Evolutionary conservation across 345 rosid genomes (phyloP).

Genomic region (Brassica juncea): DNA sequence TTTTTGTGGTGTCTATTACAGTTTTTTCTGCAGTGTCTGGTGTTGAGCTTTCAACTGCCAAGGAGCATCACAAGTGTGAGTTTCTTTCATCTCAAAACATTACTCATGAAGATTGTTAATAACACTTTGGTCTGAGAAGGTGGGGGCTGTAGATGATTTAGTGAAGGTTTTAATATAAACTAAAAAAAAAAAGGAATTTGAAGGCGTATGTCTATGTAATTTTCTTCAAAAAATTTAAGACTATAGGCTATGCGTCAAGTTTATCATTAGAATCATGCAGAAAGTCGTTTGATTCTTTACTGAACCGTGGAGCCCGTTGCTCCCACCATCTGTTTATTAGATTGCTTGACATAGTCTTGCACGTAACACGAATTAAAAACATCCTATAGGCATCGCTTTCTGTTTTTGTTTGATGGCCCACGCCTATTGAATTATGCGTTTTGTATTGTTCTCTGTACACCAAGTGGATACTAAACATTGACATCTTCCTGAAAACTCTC

Average conservation of each 20-base stretch:
- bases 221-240: too few relatives aligned
- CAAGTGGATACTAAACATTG: background rate
- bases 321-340: slow-evolving; percentile 24
- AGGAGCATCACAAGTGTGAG: slow-evolving; percentile 84
- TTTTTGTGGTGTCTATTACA: slow-evolving; percentile 36
- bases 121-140: background rate
- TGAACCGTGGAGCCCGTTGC: slow-evolving; percentile 30
- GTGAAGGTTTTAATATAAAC: too few relatives aligned
- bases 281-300: background rate
- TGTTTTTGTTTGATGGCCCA: slow-evolving; percentile 33
- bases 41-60: slow-evolving; percentile 75
- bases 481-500: slow-evolving; percentile 22
- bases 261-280: background rate
- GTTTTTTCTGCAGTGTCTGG: slow-evolving; percentile 95
- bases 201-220: too few relatives aligned
- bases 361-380: slow-evolving; percentile 30
- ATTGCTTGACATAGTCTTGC: slow-evolving; percentile 36
- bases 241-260: background rate
- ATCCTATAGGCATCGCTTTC: slow-evolving; percentile 16
- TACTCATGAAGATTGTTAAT: slow-evolving; percentile 4
- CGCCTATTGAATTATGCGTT: slow-evolving; percentile 23
- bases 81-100: slow-evolving; percentile 5
- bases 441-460: slow-evolving; percentile 26
- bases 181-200: background rate
- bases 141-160: background rate